These are phyloP conservation scores for Lathyrus aphaca DNA, from an alignment of 306 rosid species.

Conservation along the genomic window DNA sequence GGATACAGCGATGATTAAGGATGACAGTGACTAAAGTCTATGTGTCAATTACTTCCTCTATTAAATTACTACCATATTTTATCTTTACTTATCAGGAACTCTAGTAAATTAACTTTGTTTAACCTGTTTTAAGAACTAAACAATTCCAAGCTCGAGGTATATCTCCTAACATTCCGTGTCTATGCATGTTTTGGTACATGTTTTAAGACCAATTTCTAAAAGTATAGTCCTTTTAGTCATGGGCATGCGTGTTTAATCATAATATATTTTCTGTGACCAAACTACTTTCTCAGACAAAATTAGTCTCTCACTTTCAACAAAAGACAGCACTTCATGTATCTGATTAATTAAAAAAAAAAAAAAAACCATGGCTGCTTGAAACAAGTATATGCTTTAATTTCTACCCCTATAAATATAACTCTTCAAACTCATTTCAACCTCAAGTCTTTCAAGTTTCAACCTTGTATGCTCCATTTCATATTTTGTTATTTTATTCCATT, in stretches of 20 bases:
- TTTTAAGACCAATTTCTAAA: conserved; percentile 32
- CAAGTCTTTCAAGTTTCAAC: conserved; percentile 38
- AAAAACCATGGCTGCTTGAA: conserved; percentile 33
- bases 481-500: background rate
- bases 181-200: conserved; percentile 32
- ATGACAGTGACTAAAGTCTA: conserved; percentile 30
- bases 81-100: conserved; percentile 4
- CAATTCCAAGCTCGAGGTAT: conserved; percentile 21
- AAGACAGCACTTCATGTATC: conserved; percentile 52
- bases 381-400: conserved; percentile 16
- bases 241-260: conserved; percentile 40
- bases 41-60: conserved; percentile 22
- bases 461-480: conserved; percentile 1
- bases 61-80: conserved; percentile 32
- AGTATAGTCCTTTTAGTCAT: conserved; percentile 33
- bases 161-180: conserved; percentile 39
- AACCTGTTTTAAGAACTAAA: conserved; percentile 29
- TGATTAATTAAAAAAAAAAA: background rate
- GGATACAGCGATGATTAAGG: conserved; percentile 45
- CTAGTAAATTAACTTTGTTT: conserved; percentile 19
- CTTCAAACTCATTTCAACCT: conserved; percentile 39
- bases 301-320: conserved; percentile 41
- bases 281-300: conserved; percentile 28
- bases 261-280: conserved; percentile 39
- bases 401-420: conserved; percentile 49